Evolutionary conservation across 2,329 filamentous ascomycete species (phyloP).

Genomic region (Neonectria hederae): DNA sequence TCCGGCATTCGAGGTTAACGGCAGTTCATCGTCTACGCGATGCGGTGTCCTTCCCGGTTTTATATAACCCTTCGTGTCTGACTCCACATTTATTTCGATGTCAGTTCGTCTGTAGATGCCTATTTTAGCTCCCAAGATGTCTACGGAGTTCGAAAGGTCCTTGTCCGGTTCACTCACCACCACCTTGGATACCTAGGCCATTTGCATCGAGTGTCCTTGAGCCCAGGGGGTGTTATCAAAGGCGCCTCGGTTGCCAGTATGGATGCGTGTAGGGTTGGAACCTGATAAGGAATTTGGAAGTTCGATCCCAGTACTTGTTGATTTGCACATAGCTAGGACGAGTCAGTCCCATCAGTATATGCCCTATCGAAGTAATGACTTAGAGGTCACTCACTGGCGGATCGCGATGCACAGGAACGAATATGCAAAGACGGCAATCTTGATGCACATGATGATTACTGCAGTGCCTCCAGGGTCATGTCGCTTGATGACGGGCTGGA

Average conservation of each 20-base stretch:
- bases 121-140: not conserved
- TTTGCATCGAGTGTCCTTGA: constrained; percentile 19
- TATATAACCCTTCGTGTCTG: constrained; percentile 9
- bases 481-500: not conserved
- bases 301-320: constrained; percentile 63
- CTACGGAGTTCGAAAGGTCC: not conserved
- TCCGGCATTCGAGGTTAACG: constrained; percentile 34
- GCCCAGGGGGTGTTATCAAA: constrained; percentile 26
- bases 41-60: constrained; percentile 5
- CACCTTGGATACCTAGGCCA: constrained; percentile 33
- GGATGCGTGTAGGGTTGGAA: constrained; percentile 33
- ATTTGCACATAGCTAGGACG: constrained; percentile 48
- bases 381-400: constrained; percentile 51
- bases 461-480: constrained; percentile 44
- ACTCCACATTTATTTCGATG: constrained; percentile 36
- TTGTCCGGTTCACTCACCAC: constrained; percentile 36
- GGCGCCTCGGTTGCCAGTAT: constrained; percentile 8
- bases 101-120: constrained; percentile 38
- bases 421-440: constrained; percentile 64
- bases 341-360: not conserved
- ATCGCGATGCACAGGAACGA: constrained; percentile 57
- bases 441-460: constrained; percentile 57
- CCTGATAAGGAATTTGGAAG: constrained; percentile 62
- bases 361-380: constrained; percentile 18
- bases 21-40: constrained; percentile 31